Percentiles rank a stretch among this genome's conserved stretches.
Evolutionary conservation across 1,284 basidiomycete species (phyloP).

Genomic region (Leccinum huronense): DNA sequence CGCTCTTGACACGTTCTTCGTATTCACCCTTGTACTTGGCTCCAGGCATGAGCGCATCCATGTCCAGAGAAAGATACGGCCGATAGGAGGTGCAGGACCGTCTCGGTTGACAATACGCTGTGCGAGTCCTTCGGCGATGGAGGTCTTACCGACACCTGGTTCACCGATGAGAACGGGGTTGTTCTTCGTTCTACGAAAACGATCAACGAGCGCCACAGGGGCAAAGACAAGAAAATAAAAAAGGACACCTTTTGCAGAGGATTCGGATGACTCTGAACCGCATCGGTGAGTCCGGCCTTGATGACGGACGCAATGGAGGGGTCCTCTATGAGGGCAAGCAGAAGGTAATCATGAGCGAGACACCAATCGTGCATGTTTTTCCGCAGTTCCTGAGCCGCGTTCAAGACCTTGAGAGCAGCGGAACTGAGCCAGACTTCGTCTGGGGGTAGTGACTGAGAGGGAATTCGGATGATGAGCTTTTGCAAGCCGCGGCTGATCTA

Average conservation of each 20-base stretch:
- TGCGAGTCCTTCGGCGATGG: conserved; percentile 94
- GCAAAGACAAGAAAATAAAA: neutral
- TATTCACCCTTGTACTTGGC: conserved; percentile 98
- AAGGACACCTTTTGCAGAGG: conserved; percentile 62
- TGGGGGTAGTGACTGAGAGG: conserved; percentile 82
- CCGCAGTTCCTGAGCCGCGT: conserved; percentile 77
- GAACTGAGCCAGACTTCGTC: conserved; percentile 72
- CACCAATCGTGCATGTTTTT: conserved; percentile 92
- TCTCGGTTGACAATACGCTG: conserved; percentile 95
- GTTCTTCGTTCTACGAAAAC: conserved; percentile 71
- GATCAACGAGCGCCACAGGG: conserved; percentile 17
- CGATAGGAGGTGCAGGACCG: conserved; percentile 85
- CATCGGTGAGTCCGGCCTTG: conserved; percentile 71
- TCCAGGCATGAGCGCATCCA: conserved; percentile 95
- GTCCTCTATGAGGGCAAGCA: conserved; percentile 70
- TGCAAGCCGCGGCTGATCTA: no score
- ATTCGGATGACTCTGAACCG: conserved; percentile 67
- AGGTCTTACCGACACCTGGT: conserved; percentile 92
- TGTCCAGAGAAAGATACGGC: conserved; percentile 84
- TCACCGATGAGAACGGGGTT: conserved; percentile 93
- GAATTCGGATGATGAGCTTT: conserved; percentile 62
- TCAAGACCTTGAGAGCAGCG: conserved; percentile 65
- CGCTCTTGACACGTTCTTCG: conserved; percentile 94
- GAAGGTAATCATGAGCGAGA: conserved; percentile 87
- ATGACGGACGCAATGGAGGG: conserved; percentile 61